phyloP scores from a whole-genome alignment of 305 asterid genomes.

The Ilex paraguariensis region DNA sequence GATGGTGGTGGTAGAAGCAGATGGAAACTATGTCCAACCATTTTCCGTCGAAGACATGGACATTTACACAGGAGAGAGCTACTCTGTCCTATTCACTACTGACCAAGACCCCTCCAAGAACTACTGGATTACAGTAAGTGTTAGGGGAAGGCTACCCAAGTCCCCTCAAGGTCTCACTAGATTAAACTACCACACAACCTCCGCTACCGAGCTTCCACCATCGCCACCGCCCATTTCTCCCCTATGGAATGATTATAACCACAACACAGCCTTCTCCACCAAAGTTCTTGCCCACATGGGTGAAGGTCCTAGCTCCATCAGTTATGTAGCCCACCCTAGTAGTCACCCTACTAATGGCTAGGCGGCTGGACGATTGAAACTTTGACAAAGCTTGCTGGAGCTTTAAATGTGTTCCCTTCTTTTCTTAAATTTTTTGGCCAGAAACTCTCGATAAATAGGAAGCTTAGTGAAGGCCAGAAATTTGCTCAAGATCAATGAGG shows the following conservation, averaged over 20 bases:
- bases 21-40: conserved; percentile 1
- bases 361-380: no score
- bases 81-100: not conserved
- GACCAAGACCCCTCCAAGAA: conserved; percentile 1
- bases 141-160: not conserved
- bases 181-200: not conserved
- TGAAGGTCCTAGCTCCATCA: no score
- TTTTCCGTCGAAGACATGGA: not conserved
- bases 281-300: not conserved
- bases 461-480: no score
- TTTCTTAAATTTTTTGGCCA: no score
- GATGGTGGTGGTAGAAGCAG: conserved; percentile 5
- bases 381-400: no score
- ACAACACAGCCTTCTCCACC: not conserved
- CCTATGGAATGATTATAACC: not conserved
- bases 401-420: no score
- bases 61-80: conserved; percentile 2
- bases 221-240: not conserved
- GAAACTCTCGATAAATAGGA: no score
- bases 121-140: conserved; percentile 1
- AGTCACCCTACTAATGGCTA: no score
- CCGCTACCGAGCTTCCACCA: not conserved
- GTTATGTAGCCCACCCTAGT: no score
- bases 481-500: no score
- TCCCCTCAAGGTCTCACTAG: conserved; percentile 1